phyloP scores from a whole-genome alignment of 805 yeast genomes.

The Ogataea glucozyma region DNA sequence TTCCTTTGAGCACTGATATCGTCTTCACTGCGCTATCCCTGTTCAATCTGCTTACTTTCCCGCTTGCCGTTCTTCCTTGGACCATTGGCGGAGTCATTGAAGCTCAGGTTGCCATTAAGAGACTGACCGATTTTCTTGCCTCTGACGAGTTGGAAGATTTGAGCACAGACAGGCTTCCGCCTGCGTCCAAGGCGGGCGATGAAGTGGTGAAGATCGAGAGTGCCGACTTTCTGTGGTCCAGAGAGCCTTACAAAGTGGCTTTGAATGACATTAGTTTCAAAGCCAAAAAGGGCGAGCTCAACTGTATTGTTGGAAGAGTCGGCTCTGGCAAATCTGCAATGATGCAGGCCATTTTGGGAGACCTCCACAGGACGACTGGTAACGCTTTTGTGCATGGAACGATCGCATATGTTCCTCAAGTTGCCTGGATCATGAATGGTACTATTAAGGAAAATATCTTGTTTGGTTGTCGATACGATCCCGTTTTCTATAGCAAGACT shows the following conservation, averaged over 20 bases:
- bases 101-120: conserved; percentile 76
- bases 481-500: conserved; percentile 74
- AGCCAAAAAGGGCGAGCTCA: conserved; percentile 73
- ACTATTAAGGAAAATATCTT: conserved; percentile 82
- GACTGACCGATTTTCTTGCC: conserved; percentile 73
- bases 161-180: conserved; percentile 49
- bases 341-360: conserved; percentile 79
- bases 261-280: conserved; percentile 59
- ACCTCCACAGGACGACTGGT: conserved; percentile 75
- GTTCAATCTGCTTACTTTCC: conserved; percentile 87
- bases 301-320: conserved; percentile 86
- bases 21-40: conserved; percentile 89
- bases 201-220: conserved; percentile 59
- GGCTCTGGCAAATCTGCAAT: conserved; percentile 90
- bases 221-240: conserved; percentile 79
- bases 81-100: conserved; percentile 85
- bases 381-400: conserved; percentile 70
- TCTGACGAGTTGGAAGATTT: conserved; percentile 82
- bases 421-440: conserved; percentile 95
- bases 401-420: conserved; percentile 87
- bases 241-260: conserved; percentile 71
- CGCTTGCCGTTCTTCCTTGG: conserved; percentile 89
- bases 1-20: conserved; percentile 81
- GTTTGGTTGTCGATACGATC: conserved; percentile 82
- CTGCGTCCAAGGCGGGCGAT: conserved; percentile 60